Conservation (phyloP, 306 rosid species). For the Quercus aquifolioides region DNA sequence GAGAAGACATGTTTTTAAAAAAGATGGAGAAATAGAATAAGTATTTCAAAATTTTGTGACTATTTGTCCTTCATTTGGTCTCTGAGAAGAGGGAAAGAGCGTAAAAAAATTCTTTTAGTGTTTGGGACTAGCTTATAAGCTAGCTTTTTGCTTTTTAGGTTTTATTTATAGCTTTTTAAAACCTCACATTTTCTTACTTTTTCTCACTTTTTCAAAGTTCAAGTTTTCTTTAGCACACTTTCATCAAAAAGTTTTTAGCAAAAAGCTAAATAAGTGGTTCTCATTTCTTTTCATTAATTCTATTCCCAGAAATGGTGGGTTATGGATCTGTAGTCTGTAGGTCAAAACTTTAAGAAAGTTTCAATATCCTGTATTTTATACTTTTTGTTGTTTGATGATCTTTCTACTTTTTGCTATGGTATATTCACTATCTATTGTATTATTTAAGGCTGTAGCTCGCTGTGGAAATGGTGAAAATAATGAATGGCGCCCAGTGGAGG, state of each 20-base stretch:
- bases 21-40: background rate
- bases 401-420: background rate
- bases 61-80: background rate
- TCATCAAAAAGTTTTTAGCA: too few relatives aligned
- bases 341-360: background rate
- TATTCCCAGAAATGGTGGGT: background rate
- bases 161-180: too few relatives aligned
- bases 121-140: too few relatives aligned
- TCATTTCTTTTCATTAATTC: background rate
- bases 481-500: slow-evolving; percentile 97
- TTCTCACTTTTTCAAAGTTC: too few relatives aligned
- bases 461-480: slow-evolving; percentile 59
- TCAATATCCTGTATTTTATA: background rate
- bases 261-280: too few relatives aligned
- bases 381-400: slow-evolving; percentile 11
- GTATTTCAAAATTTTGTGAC: background rate
- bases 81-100: background rate
- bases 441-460: slow-evolving; percentile 70
- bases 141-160: too few relatives aligned
- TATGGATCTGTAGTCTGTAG: background rate
- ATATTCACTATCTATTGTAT: background rate
- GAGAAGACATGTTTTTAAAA: background rate
- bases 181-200: too few relatives aligned
- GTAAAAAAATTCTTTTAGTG: background rate
- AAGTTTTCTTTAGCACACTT: too few relatives aligned